These are phyloP conservation scores for Boletus reticuloceps DNA, from an alignment of 768 basidiomycete species.

Conservation along the genomic window DNA sequence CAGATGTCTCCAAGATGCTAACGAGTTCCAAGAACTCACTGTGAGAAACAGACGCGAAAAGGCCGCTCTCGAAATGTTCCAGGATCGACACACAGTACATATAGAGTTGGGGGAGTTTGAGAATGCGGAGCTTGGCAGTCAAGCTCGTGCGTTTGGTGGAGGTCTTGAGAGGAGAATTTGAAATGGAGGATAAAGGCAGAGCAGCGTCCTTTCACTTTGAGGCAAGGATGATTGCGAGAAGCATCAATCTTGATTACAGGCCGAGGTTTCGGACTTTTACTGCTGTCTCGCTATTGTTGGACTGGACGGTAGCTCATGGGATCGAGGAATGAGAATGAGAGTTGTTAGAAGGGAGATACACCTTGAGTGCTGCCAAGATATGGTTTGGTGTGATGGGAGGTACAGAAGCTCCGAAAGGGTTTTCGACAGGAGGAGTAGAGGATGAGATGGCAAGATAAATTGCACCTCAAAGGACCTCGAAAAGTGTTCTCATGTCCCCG, in stretches of 20 bases:
- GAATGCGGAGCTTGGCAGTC: slow-evolving; percentile 33
- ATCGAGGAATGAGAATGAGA: slow-evolving; percentile 7
- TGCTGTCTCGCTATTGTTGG: slow-evolving; percentile 56
- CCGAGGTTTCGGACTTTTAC: slow-evolving; percentile 67
- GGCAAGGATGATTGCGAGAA: slow-evolving; percentile 63
- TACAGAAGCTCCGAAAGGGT: slow-evolving; percentile 33
- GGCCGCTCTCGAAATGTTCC: slow-evolving; percentile 48
- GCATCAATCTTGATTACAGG: slow-evolving; percentile 68
- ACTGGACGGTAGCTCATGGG: slow-evolving; percentile 19
- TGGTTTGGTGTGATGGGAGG: slow-evolving; percentile 60
- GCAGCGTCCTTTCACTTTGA: slow-evolving; percentile 59
- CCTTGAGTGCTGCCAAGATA: slow-evolving; percentile 72
- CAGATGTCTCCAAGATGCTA: slow-evolving; percentile 70
- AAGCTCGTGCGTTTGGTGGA: slow-evolving; percentile 55
- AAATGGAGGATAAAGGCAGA: slow-evolving; percentile 46
- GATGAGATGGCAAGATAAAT: slow-evolving; percentile 63
- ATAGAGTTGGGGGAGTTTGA: slow-evolving; percentile 64
- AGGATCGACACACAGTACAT: slow-evolving; percentile 62
- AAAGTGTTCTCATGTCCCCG: slow-evolving; percentile 77
- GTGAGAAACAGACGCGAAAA: slow-evolving; percentile 65
- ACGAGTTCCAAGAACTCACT: slow-evolving; percentile 76
- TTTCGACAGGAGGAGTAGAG: slow-evolving; percentile 14
- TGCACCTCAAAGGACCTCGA: slow-evolving; percentile 77
- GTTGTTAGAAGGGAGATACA: slow-evolving; percentile 50
- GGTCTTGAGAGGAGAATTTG: slow-evolving; percentile 31